phyloP scores from a whole-genome alignment of 257 asterid genomes.

The Ajuga chamaepitys region DNA sequence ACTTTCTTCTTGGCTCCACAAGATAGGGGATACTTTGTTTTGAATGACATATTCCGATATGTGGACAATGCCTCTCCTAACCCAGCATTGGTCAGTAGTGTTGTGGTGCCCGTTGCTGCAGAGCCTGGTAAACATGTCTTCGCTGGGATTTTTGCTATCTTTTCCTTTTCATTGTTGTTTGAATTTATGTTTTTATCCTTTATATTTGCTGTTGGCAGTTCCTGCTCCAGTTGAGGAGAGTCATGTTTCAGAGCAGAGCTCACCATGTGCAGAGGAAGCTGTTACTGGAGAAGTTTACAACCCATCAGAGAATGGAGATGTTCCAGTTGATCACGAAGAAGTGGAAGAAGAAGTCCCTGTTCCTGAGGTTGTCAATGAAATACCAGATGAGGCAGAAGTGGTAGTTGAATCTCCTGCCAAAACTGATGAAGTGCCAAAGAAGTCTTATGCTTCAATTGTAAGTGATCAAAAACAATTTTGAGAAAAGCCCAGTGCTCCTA shows the following conservation, averaged over 20 bases:
- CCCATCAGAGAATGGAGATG: slow-evolving; percentile 70
- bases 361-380: slow-evolving; percentile 72
- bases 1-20: slow-evolving; percentile 95
- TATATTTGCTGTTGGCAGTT: slow-evolving; percentile 22
- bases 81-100: slow-evolving; percentile 31
- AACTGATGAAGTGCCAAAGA: slow-evolving; percentile 67
- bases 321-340: slow-evolving; percentile 50
- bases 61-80: slow-evolving; percentile 28
- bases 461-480: slow-evolving; percentile 24
- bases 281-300: slow-evolving; percentile 62
- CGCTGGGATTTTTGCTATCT: not conserved
- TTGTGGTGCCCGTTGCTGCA: slow-evolving; percentile 37
- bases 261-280: slow-evolving; percentile 50
- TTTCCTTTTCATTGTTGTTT: not conserved
- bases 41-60: slow-evolving; percentile 81
- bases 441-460: slow-evolving; percentile 91
- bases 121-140: slow-evolving; percentile 47
- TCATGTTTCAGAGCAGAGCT: slow-evolving; percentile 42
- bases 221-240: slow-evolving; percentile 45
- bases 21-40: slow-evolving; percentile 81
- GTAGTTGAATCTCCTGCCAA: slow-evolving; percentile 47
- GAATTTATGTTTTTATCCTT: slow-evolving; percentile 2
- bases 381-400: slow-evolving; percentile 33
- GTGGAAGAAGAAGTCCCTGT: slow-evolving; percentile 55
- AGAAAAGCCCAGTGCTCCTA: not conserved